A percentile compares a stretch with the other conserved stretches of the same genome.
Evolutionary conservation across 1,284 basidiomycete genomes (phyloP).

Genomic region (Phellinidium pouzarii): DNA sequence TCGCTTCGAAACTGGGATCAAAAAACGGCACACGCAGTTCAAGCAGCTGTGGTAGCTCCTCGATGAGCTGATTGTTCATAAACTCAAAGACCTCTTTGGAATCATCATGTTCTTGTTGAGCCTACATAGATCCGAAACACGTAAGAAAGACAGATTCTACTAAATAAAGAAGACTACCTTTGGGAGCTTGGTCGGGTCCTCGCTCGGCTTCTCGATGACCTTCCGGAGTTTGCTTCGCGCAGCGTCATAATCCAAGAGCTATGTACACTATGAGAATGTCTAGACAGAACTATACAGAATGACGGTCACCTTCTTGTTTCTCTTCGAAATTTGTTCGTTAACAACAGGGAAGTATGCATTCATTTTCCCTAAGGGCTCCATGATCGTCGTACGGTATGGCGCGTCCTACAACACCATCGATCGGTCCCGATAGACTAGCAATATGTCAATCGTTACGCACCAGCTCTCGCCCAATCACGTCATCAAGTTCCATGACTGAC

Average conservation of each 20-base stretch:
- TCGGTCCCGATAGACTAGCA: no score
- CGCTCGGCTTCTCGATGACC: slow-evolving; percentile 86
- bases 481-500: slow-evolving; percentile 91
- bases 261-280: slow-evolving; percentile 7
- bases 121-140: no score
- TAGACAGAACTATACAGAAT: background rate
- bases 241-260: slow-evolving; percentile 95
- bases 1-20: slow-evolving; percentile 97
- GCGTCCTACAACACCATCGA: slow-evolving; percentile 81
- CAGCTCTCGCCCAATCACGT: slow-evolving; percentile 78
- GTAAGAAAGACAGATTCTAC: no score
- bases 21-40: slow-evolving; percentile 96
- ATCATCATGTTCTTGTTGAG: slow-evolving; percentile 93
- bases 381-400: slow-evolving; percentile 90
- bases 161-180: slow-evolving; percentile 53
- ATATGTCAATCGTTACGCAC: no score
- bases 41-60: slow-evolving; percentile 87
- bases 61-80: slow-evolving; percentile 87
- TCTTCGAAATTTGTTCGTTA: slow-evolving; percentile 91
- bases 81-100: slow-evolving; percentile 89
- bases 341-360: slow-evolving; percentile 92
- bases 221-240: slow-evolving; percentile 87
- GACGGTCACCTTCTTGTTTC: slow-evolving; percentile 86
- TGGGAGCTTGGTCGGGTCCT: slow-evolving; percentile 89
- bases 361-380: slow-evolving; percentile 95